Evolutionary conservation across 2,329 filamentous ascomycete species (phyloP), one percentile per base, ranked within the genome.

Genomic region (Elsinoe australis): DNA sequence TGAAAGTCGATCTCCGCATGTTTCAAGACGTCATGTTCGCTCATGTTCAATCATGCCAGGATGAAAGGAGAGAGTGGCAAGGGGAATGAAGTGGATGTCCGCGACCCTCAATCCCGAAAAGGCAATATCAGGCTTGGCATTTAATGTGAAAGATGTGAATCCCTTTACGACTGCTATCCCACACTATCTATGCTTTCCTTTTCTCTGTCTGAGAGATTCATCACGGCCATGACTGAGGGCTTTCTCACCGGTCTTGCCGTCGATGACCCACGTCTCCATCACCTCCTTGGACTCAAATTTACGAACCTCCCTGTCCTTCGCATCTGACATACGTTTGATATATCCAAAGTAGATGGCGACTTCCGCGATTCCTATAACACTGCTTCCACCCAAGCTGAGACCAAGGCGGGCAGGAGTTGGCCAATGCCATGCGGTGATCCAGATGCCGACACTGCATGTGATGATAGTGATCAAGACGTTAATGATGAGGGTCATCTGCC

Each of bases 391-490:
- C 69, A 92, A 73, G 24, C 83, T 83, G 42, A 89, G 64, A 31
- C 84, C 82, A 52, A 92, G 61, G 19, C 86, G 71, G 34, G 79
- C 74, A 0, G 85, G 80, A 1, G 82, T 76, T 53, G 75, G 82
- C 85, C 85, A 90, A 74, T 84, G 85, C 44, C 80, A 73, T 1
- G 83, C 83, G 12, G 76, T 75, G n/a, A 88, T 73, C 86, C 85
- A 92, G 26, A 92, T 75, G 5, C 84, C 85, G 2, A 76, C 80
- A 2, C 80, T 83, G 44, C 84, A 85, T 35, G 89, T 86, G 2
- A 90, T 70, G 47, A 95, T 85, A 45, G 87, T 94, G 47, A 95
- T 73, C 31, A 95, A 69, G 44, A 96, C 87, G 64, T 96, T 98
- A 58, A 94, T 74, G 45, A 96, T 87, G 5, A 96, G 72, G 33